Evolutionary conservation across 352 stramenopile species (phyloP).

Genomic region (Phytophthora meadii): DNA sequence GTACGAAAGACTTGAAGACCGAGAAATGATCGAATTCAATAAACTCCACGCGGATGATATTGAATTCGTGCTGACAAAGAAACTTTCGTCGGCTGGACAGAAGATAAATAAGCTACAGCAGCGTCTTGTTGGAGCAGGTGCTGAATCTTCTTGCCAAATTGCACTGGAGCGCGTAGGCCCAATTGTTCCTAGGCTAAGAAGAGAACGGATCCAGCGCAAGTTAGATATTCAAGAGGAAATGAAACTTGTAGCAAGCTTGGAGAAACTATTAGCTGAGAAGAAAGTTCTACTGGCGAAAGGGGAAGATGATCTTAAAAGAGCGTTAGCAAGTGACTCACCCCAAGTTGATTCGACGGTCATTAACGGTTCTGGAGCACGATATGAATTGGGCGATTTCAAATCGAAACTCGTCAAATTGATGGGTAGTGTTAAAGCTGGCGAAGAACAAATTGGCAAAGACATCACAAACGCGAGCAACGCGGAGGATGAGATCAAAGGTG

Average conservation of each 20-base stretch:
- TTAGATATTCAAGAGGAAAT: slow-evolving; percentile 65
- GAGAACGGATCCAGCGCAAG: slow-evolving; percentile 64
- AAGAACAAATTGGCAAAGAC: slow-evolving; percentile 65
- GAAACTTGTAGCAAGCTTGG: slow-evolving; percentile 57
- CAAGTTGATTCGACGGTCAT: slow-evolving; percentile 78
- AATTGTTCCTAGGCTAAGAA: slow-evolving; percentile 63
- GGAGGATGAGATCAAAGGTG: slow-evolving; percentile 70
- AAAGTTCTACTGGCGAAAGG: slow-evolving; percentile 59
- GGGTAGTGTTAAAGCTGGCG: slow-evolving; percentile 61
- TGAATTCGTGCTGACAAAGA: slow-evolving; percentile 67
- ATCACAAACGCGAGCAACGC: slow-evolving; percentile 70
- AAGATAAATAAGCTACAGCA: slow-evolving; percentile 58
- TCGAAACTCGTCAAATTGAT: slow-evolving; percentile 77
- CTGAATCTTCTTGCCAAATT: slow-evolving; percentile 68
- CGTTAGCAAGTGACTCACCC: slow-evolving; percentile 63
- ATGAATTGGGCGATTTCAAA: slow-evolving; percentile 82
- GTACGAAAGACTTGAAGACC: slow-evolving; percentile 60
- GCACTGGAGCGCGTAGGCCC: slow-evolving; percentile 69
- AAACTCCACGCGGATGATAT: slow-evolving; percentile 70
- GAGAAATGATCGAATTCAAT: slow-evolving; percentile 51
- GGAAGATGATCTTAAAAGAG: slow-evolving; percentile 70
- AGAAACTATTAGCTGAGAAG: slow-evolving; percentile 67
- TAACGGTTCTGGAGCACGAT: slow-evolving; percentile 59
- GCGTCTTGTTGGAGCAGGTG: slow-evolving; percentile 65
- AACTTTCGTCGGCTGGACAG: slow-evolving; percentile 40